phyloP scores from a whole-genome alignment of 805 yeast genomes.

The Nakazawaea siamensis region DNA sequence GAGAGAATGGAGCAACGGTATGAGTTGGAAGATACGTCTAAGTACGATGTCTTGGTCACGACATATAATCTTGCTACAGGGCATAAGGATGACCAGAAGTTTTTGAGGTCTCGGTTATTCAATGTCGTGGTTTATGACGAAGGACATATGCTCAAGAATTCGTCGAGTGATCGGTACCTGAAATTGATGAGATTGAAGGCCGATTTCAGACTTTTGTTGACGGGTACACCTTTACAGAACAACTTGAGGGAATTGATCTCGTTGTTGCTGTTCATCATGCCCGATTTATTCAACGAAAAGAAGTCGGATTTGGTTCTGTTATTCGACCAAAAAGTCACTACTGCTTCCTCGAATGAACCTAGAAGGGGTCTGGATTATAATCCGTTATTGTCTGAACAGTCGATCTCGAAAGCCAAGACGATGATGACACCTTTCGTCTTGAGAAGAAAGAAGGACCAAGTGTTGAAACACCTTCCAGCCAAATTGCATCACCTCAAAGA shows the following conservation, averaged over 20 bases:
- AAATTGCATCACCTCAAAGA: slow-evolving; percentile 57
- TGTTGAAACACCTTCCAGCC: slow-evolving; percentile 77
- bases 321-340: slow-evolving; percentile 81
- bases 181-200: slow-evolving; percentile 82
- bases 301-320: slow-evolving; percentile 74
- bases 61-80: slow-evolving; percentile 92
- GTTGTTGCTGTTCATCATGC: slow-evolving; percentile 83
- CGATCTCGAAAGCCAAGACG: slow-evolving; percentile 86
- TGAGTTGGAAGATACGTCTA: slow-evolving; percentile 44
- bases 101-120: slow-evolving; percentile 65
- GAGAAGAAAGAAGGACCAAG: slow-evolving; percentile 88
- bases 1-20: slow-evolving; percentile 84
- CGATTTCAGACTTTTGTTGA: slow-evolving; percentile 74
- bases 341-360: slow-evolving; percentile 19
- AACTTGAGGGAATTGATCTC: slow-evolving; percentile 87
- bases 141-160: slow-evolving; percentile 94
- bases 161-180: slow-evolving; percentile 75
- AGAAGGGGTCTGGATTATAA: slow-evolving; percentile 44
- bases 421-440: slow-evolving; percentile 98
- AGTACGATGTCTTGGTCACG: slow-evolving; percentile 85
- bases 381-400: slow-evolving; percentile 83
- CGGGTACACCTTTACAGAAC: slow-evolving; percentile 97
- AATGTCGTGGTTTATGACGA: slow-evolving; percentile 93
- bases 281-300: slow-evolving; percentile 70
- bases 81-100: slow-evolving; percentile 70